Base-by-base conservation (phyloP, 495 filamentous ascomycete species). In the Achaetomiella virescens region DNA sequence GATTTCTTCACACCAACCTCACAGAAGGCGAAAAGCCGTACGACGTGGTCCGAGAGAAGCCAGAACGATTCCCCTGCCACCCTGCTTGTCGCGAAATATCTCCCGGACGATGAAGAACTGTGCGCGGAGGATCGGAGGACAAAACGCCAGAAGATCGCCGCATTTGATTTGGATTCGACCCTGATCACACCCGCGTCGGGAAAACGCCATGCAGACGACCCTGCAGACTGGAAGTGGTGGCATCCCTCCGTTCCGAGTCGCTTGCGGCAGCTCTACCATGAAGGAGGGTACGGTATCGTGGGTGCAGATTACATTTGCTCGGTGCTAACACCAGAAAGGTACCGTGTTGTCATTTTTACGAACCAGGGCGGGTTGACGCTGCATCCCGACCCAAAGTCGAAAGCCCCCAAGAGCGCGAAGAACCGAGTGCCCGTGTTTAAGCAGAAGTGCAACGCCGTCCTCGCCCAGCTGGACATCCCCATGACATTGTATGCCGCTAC, bases 201-300 rank as follows among this genome's bases (percentile, higher is more conserved):
- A 6, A 93, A 90, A 65, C 83, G 78, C 25, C 91, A 90, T 57
- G 78, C 83, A 6, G 79, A 77, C 58, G 82, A 83, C 56, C 78
- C 83, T 0, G 70, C 76, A 4, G 93, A 97, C 69, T 99, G 93
- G 93, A 88, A 87, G 71, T 99, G 93, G 93, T 97, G 91, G 91
- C 75, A 95, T 65, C 42, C 71, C 10, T 78, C 69, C 17, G 88
- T 97, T 1, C 89, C 89, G 1, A 69, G 65, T 0, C 79, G 70
- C 12, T 58, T 98, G 9, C 79, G 78, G 49, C 71, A 82, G 43
- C 72, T 97, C 7, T 76, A 89, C 59, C 31, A 67, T 14, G 72
- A 79, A 29, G 81, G 90, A 65, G 89, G 88, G 83, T 95, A 75
- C 40, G n/a, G n/a, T n/a, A n/a, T n/a, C n/a, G 54, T 43, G 31